A percentile compares a stretch with the other conserved stretches of the same genome.
Evolutionary conservation across 257 asterid genomes (phyloP).

Genomic region (Striga asiatica): DNA sequence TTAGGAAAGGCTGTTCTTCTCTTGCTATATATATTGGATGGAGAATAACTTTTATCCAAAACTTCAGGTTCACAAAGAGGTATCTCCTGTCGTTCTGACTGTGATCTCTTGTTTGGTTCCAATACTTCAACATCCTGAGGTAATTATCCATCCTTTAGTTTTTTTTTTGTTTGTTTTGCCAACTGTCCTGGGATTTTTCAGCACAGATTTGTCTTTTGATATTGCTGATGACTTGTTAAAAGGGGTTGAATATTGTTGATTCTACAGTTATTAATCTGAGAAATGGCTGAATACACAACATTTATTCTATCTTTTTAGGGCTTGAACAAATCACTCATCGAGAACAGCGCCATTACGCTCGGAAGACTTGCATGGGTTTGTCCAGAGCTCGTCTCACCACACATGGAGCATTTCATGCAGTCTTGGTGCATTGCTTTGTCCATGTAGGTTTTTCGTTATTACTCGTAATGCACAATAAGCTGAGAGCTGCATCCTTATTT

Average conservation of each 20-base stretch:
- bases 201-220: neutral
- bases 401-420: constrained; percentile 94
- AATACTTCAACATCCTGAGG: constrained; percentile 89
- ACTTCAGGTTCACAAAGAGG: constrained; percentile 73
- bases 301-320: constrained; percentile 32
- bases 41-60: neutral
- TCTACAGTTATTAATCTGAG: neutral
- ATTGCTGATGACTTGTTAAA: neutral
- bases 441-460: constrained; percentile 41
- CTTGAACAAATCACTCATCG: constrained; percentile 74
- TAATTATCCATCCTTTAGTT: constrained; percentile 15
- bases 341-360: constrained; percentile 88
- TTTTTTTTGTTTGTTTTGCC: neutral
- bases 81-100: constrained; percentile 69
- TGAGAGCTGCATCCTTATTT: neutral
- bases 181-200: too few relatives aligned
- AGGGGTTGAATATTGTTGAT: neutral
- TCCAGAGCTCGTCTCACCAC: constrained; percentile 86
- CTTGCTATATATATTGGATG: too few relatives aligned
- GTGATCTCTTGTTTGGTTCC: constrained; percentile 75
- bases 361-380: constrained; percentile 95
- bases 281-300: constrained; percentile 13
- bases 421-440: constrained; percentile 84
- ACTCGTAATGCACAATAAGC: neutral
- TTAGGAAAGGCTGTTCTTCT: too few relatives aligned